Conservation (phyloP, 2,329 filamentous ascomycete species). For the Karstenula rhodostoma region DNA sequence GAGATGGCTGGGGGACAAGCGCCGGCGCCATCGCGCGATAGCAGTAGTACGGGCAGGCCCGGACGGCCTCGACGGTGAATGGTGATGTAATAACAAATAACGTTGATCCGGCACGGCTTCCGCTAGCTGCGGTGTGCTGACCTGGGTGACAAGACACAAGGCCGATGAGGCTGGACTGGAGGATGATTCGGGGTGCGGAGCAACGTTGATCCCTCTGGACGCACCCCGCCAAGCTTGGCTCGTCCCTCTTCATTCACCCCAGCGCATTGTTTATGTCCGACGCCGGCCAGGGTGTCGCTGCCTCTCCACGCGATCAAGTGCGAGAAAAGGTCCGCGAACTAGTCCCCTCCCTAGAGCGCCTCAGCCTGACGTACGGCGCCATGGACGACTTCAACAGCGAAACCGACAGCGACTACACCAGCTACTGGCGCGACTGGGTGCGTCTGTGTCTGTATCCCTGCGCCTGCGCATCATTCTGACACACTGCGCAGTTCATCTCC, state of each 20-base stretch:
- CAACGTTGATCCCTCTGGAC: not conserved
- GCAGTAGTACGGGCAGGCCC: not conserved
- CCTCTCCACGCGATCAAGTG: conserved; percentile 1
- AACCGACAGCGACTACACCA: conserved; percentile 98
- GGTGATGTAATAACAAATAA: conserved; percentile 7
- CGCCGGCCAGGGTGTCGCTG: conserved; percentile 6
- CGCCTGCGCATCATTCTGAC: conserved; percentile 1
- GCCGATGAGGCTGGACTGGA: not conserved
- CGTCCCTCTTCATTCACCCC: conserved; percentile 10
- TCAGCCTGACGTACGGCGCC: conserved; percentile 19
- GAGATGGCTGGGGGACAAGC: not conserved
- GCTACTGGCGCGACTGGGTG: conserved; percentile 99
- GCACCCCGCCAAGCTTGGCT: conserved; percentile 8
- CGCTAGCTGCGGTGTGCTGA: not conserved
- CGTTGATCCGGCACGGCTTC: not conserved
- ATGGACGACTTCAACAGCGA: conserved; percentile 99
- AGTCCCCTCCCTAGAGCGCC: not conserved
- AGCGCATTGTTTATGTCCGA: conserved; percentile 11
- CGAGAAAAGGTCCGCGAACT: not conserved
- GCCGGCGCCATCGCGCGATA: not conserved
- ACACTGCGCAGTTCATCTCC: conserved; percentile 81
- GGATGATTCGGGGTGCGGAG: not conserved
- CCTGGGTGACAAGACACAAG: not conserved
- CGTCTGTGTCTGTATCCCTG: conserved; percentile 52
- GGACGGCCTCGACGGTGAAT: not conserved